Conservation (phyloP, 805 yeast genomes). For the Ogataea allantospora region DNA sequence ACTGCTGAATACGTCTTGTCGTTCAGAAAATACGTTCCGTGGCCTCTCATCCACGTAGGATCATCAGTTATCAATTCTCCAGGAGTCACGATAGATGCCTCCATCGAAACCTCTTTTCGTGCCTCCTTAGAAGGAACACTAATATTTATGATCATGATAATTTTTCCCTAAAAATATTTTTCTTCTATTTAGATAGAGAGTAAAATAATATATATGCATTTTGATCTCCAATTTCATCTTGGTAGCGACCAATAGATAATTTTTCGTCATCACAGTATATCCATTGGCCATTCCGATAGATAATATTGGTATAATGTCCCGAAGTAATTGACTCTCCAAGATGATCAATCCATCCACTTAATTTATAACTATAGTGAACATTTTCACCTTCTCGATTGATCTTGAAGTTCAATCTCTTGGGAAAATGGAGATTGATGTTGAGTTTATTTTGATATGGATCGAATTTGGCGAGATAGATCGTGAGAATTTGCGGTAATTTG, state of each 20-base stretch:
- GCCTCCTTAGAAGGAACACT: slow-evolving; percentile 21
- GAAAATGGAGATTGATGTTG: slow-evolving; percentile 25
- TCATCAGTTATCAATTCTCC: slow-evolving; percentile 97
- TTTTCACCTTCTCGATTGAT: slow-evolving; percentile 38
- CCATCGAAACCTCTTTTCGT: slow-evolving; percentile 13
- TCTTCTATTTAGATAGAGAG: slow-evolving; percentile 25
- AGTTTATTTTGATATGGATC: slow-evolving; percentile 32
- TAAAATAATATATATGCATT: slow-evolving; percentile 72
- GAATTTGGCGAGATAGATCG: slow-evolving; percentile 34
- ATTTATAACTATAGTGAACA: slow-evolving; percentile 42
- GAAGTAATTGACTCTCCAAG: slow-evolving; percentile 59
- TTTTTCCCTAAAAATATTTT: slow-evolving; percentile 2
- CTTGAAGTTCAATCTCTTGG: slow-evolving; percentile 34
- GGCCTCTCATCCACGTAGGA: slow-evolving; percentile 98
- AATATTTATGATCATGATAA: slow-evolving; percentile 30
- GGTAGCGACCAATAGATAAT: slow-evolving; percentile 42
- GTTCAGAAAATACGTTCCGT: slow-evolving; percentile 83
- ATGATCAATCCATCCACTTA: slow-evolving; percentile 68
- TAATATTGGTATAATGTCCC: slow-evolving; percentile 75
- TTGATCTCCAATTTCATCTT: slow-evolving; percentile 33
- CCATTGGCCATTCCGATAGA: slow-evolving; percentile 61
- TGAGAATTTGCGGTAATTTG: slow-evolving; percentile 34
- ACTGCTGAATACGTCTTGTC: slow-evolving; percentile 84
- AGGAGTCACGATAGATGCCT: slow-evolving; percentile 71
- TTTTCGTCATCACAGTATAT: slow-evolving; percentile 73